Conservation (phyloP, 345 rosid genomes). For the Arabidopsis arenosa region DNA sequence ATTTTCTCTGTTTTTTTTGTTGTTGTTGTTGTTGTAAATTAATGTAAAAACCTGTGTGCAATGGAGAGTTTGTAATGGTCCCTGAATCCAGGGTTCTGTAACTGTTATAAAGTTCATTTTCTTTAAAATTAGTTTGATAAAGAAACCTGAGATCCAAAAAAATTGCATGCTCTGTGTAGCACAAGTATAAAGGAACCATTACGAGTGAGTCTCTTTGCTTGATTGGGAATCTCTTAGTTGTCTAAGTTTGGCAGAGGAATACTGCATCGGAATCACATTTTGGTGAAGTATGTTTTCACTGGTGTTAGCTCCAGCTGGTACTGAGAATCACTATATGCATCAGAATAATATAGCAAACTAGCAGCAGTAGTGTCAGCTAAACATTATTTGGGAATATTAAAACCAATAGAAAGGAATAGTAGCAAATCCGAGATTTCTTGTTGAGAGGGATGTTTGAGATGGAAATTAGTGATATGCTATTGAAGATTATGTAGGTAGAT, state of each 20-base stretch:
- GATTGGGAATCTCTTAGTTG: background rate
- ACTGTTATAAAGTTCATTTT: constrained; percentile 27
- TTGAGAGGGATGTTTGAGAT: constrained; percentile 13
- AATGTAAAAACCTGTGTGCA: constrained; percentile 17
- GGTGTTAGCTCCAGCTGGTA: background rate
- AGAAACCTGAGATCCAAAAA: background rate
- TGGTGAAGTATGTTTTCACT: too few species aligned
- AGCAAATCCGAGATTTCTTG: background rate
- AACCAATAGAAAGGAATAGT: background rate
- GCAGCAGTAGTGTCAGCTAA: too few species aligned
- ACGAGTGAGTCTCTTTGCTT: background rate
- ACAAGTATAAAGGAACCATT: background rate
- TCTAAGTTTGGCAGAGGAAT: background rate
- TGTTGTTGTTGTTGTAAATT: constrained; percentile 32
- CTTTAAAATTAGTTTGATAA: constrained; percentile 7
- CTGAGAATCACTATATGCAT: background rate
- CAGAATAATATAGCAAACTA: background rate
- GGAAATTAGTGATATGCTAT: background rate
- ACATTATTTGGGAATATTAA: too few species aligned
- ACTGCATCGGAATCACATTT: background rate
- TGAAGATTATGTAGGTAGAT: background rate
- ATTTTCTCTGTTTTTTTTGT: constrained; percentile 27
- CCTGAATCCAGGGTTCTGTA: background rate
- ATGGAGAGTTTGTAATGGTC: background rate
- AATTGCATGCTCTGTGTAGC: background rate